A percentile compares a stretch with the other conserved stretches of the same genome.
Conservation (phyloP, 2,329 filamentous ascomycete species). For the Aaosphaeria arxii region DNA sequence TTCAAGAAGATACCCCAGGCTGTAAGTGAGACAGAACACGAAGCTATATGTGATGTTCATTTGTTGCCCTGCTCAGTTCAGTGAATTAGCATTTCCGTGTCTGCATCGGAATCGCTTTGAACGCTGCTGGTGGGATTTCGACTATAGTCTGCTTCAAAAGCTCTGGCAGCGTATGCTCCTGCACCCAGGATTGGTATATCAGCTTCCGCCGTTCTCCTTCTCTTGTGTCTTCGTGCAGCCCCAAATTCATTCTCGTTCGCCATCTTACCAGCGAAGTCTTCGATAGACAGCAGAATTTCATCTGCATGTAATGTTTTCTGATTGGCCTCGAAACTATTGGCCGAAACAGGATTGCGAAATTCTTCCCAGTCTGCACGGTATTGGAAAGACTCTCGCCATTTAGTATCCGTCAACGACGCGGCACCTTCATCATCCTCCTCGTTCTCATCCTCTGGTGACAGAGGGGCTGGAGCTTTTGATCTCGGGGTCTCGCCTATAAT, state of each 20-base stretch:
- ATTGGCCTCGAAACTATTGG: conserved; percentile 15
- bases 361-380: conserved; percentile 53
- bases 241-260: too few relatives aligned
- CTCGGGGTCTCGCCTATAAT: conserved; percentile 36
- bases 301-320: conserved; percentile 1
- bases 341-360: conserved; percentile 12
- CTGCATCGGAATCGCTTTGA: too few relatives aligned
- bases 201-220: conserved; percentile 1
- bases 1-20: too few relatives aligned
- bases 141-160: too few relatives aligned
- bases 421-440: conserved; percentile 18
- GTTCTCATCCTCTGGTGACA: conserved; percentile 12
- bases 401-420: background rate
- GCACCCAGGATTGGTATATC: conserved; percentile 18
- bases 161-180: conserved; percentile 18
- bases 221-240: background rate
- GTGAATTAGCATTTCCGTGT: too few relatives aligned
- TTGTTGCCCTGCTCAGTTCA: too few relatives aligned
- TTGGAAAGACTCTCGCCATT: conserved; percentile 47
- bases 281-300: background rate
- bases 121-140: too few relatives aligned
- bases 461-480: conserved; percentile 10
- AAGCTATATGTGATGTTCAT: too few relatives aligned
- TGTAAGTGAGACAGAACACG: too few relatives aligned
- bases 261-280: too few relatives aligned